These are phyloP conservation scores for Lophiostoma macrostomum DNA, from an alignment of 495 filamentous ascomycete species.

Conservation along the genomic window DNA sequence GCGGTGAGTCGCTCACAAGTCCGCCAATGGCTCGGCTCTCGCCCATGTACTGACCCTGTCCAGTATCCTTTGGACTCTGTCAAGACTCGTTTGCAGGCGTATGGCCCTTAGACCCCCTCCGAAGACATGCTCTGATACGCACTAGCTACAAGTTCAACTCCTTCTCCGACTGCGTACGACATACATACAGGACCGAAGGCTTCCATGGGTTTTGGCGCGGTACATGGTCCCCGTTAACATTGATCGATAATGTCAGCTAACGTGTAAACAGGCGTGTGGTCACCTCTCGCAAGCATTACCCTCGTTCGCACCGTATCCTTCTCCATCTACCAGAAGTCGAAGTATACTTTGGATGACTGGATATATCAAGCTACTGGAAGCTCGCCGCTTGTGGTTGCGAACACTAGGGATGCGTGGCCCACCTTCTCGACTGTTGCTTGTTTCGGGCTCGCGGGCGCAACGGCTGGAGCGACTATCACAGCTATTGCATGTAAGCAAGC, in stretches of 20 bases:
- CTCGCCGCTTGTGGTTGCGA: constrained; percentile 69
- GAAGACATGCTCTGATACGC: background rate
- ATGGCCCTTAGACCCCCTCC: constrained; percentile 28
- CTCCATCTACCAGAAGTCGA: constrained; percentile 83
- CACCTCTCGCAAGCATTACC: constrained; percentile 83
- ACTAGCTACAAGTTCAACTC: constrained; percentile 66
- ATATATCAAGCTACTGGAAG: constrained; percentile 61
- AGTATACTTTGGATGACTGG: constrained; percentile 67
- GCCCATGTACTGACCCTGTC: constrained; percentile 21
- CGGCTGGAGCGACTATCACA: constrained; percentile 75
- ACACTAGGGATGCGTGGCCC: constrained; percentile 65
- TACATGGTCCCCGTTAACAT: constrained; percentile 37
- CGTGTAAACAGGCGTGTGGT: constrained; percentile 59
- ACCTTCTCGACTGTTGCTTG: constrained; percentile 66
- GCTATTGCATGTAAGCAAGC: constrained; percentile 74
- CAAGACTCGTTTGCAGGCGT: constrained; percentile 80
- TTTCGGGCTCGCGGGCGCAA: constrained; percentile 74
- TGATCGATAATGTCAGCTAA: constrained; percentile 2
- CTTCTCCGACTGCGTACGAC: constrained; percentile 64
- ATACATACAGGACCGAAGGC: constrained; percentile 71
- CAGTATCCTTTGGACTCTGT: constrained; percentile 80
- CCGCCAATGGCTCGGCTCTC: background rate
- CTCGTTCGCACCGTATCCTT: constrained; percentile 90
- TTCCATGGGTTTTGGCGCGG: constrained; percentile 75
- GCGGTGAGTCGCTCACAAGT: constrained; percentile 47